Base-by-base conservation (phyloP, 2,329 filamentous ascomycete species). In the Plenodomus lindquistii region DNA sequence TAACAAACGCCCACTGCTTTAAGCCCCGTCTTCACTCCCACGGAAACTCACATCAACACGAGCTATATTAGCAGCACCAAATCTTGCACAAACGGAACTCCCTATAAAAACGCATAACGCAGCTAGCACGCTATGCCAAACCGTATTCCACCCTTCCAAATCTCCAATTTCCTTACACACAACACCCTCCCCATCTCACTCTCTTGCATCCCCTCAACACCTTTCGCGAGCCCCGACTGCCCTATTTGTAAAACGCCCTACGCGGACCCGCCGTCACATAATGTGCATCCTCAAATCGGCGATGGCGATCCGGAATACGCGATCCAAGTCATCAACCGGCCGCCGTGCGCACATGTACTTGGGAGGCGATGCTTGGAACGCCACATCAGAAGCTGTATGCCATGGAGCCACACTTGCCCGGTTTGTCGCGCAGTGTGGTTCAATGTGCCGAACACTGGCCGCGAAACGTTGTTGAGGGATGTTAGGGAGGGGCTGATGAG, bases 391-490 rank as follows among this genome's bases (percentile, higher is more conserved):
- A 42, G 46, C 4, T 41, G 50, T 9, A 49, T 54, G n/a, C 59
- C 60, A 1, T 63, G 60, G 57, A 61, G 60, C 36, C 53, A 62
- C 21, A 46, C 49, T 3, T 65, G 62, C 21, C 62, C 60, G 3
- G 19, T 59, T 1, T 65, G 60, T 43, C 42, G 62, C 8, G 50
- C 37, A 2, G 52, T 55, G 37, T 60, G 52, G 54, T 61, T 63
- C 22, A 55, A 59, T 5, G 27, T 52, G 17, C 57, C 54, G 17
- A 51, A 53, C 37, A 36, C 35, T 2, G 48, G 40, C 4, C 48
- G 61, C 15, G 48, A 19, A 1, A 50, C 54, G 16, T 44, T 53
- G 15, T 18, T 60, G 16, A 6, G 20, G 13, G 15, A 40, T 5
- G 6, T 60, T 15, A 52, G 59, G 19, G 19, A 18, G 13, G 50